phyloP scores from a whole-genome alignment of 73 alveolate species.

The Blepharisma stoltei region DNA sequence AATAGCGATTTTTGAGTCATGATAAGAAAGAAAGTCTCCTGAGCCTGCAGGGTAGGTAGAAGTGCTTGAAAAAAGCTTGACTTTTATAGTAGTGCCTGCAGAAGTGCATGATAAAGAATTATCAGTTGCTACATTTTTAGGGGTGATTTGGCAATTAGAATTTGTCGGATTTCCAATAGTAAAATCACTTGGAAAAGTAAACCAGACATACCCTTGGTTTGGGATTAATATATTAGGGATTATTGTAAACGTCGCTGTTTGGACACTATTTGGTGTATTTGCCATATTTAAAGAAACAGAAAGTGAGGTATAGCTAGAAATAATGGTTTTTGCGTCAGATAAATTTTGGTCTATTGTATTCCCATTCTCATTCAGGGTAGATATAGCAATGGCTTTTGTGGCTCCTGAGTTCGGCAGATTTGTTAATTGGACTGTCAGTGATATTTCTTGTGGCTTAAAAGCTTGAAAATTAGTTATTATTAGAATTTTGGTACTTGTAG shows the following conservation, averaged over 20 bases:
- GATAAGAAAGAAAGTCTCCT: background rate
- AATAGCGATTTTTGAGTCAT: background rate
- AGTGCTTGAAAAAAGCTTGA: background rate
- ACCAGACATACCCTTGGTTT: background rate
- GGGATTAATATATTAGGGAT: slow-evolving; percentile 14
- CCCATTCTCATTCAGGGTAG: background rate
- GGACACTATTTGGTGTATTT: background rate
- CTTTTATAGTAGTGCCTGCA: background rate
- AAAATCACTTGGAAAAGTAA: background rate
- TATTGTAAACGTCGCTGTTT: background rate
- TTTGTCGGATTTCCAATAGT: background rate
- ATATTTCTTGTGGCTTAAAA: background rate
- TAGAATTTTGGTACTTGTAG: background rate
- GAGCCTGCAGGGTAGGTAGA: slow-evolving; percentile 9
- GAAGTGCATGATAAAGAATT: slow-evolving; percentile 7
- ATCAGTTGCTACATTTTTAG: slow-evolving; percentile 19
- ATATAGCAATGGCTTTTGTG: background rate
- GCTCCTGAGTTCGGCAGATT: slow-evolving; percentile 25
- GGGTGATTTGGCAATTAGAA: slow-evolving; percentile 21
- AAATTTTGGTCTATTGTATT: background rate
- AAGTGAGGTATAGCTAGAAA: slow-evolving; percentile 8
- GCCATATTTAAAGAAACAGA: background rate
- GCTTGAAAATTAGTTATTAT: slow-evolving; percentile 3
- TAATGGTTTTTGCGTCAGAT: background rate
- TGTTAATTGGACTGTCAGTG: background rate